Percentiles rank a stretch among this genome's conserved stretches.
These are phyloP conservation scores for Candida maltosa DNA, from an alignment of 805 yeast species.

Conservation along the genomic window DNA sequence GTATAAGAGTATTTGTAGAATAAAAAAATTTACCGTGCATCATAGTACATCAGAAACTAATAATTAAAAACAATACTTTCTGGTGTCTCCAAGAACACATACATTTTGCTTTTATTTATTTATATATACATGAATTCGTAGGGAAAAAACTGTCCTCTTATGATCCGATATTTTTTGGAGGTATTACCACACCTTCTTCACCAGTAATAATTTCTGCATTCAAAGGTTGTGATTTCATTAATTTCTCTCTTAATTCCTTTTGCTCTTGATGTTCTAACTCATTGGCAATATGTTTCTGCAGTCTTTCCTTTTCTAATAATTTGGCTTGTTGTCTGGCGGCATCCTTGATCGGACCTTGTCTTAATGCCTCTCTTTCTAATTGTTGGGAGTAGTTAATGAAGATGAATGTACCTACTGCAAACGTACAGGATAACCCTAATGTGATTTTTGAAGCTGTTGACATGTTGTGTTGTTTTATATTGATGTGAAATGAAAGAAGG, in stretches of 20 bases:
- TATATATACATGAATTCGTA: background rate
- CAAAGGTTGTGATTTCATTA: slow-evolving; percentile 61
- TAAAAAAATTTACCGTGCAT: slow-evolving; percentile 32
- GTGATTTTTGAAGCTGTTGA: slow-evolving; percentile 79
- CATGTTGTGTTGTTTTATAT: slow-evolving; percentile 40
- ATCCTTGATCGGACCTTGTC: slow-evolving; percentile 84
- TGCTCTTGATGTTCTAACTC: slow-evolving; percentile 66
- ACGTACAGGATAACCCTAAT: slow-evolving; percentile 52
- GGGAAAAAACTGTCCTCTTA: no score
- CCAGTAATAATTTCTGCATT: slow-evolving; percentile 32
- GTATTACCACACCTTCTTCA: slow-evolving; percentile 13
- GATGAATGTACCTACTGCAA: slow-evolving; percentile 57
- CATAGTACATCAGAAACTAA: slow-evolving; percentile 45
- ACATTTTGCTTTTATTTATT: slow-evolving; percentile 25
- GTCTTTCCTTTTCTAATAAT: slow-evolving; percentile 32
- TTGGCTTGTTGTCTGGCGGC: slow-evolving; percentile 59
- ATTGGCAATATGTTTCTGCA: slow-evolving; percentile 50
- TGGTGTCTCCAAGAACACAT: slow-evolving; percentile 51
- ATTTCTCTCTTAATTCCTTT: slow-evolving; percentile 53
- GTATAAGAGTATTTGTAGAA: slow-evolving; percentile 8
- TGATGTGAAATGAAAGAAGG: no score
- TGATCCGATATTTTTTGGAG: background rate
- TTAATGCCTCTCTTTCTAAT: slow-evolving; percentile 65
- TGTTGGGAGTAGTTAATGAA: slow-evolving; percentile 72
- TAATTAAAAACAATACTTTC: slow-evolving; percentile 20